Percentiles rank a stretch among this genome's conserved stretches.
phyloP scores from a whole-genome alignment of 23 red algal species.

The Gracilariopsis chorda region DNA sequence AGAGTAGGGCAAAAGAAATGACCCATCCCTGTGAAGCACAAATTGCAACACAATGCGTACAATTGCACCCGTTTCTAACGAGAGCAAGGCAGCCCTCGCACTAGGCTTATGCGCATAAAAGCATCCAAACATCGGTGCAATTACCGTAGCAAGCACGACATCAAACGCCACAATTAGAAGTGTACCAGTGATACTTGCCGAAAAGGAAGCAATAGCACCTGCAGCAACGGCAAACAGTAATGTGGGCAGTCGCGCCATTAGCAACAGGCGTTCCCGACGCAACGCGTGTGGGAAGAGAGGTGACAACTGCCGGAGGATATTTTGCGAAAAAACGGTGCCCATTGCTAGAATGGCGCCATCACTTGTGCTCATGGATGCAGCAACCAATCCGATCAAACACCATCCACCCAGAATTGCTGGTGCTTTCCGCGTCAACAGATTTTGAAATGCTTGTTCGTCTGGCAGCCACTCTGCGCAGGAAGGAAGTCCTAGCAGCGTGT shows the following conservation, averaged over 20 bases:
- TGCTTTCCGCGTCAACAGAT: neutral
- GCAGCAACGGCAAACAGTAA: neutral
- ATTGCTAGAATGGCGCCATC: constrained; percentile 14
- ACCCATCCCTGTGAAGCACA: neutral
- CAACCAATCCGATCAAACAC: constrained; percentile 9
- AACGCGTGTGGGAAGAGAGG: neutral
- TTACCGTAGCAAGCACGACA: constrained; percentile 5
- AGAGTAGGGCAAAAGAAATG: constrained; percentile 4
- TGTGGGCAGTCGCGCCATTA: neutral
- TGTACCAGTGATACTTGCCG: neutral
- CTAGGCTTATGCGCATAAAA: neutral
- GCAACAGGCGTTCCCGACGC: neutral
- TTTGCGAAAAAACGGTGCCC: constrained; percentile 19
- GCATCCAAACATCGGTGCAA: neutral
- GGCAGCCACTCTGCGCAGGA: constrained; percentile 6
- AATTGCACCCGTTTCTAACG: neutral
- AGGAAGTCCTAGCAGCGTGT: neutral
- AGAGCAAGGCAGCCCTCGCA: neutral
- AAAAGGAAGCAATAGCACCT: neutral
- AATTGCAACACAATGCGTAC: constrained; percentile 15
- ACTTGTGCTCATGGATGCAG: constrained; percentile 24
- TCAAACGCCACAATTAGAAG: constrained; percentile 27
- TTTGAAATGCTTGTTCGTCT: neutral
- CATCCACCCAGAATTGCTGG: neutral
- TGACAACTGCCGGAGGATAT: neutral